phyloP scores from a whole-genome alignment of 805 yeast species.

The Schwanniomyces occidentalis region DNA sequence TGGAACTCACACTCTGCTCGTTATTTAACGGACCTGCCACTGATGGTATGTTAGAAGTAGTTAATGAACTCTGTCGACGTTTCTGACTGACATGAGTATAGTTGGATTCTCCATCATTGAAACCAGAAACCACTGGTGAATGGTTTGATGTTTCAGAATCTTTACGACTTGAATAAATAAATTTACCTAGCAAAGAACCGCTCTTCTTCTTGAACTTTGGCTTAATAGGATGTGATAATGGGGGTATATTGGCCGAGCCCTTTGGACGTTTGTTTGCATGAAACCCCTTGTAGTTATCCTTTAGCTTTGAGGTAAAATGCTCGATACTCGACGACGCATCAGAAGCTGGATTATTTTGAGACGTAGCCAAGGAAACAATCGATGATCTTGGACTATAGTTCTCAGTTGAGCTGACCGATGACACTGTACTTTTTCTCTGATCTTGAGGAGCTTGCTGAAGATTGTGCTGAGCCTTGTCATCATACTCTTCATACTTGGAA shows the following conservation, averaged over 20 bases:
- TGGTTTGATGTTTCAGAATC: conserved; percentile 22
- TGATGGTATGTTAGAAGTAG: neutral
- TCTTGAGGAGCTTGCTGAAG: conserved; percentile 1
- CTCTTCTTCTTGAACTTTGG: conserved; percentile 44
- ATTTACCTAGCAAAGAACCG: conserved; percentile 37
- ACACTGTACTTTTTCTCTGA: neutral
- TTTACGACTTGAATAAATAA: conserved; percentile 36
- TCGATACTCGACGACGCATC: conserved; percentile 1
- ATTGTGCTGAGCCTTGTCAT: neutral
- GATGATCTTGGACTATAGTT: conserved; percentile 24
- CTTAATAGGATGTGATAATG: conserved; percentile 49
- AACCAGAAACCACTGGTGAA: too few species aligned
- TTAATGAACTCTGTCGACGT: neutral
- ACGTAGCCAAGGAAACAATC: conserved; percentile 10
- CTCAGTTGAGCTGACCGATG: conserved; percentile 2
- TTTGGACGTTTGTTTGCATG: conserved; percentile 33
- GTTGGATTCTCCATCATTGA: conserved; percentile 5
- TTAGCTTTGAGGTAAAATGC: conserved; percentile 8
- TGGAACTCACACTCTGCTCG: conserved; percentile 14
- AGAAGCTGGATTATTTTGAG: neutral
- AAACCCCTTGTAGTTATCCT: conserved; percentile 39
- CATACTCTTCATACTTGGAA: conserved; percentile 3
- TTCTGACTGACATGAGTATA: neutral
- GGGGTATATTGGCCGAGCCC: conserved; percentile 43
- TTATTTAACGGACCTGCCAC: conserved; percentile 5